Base-by-base conservation (phyloP, 805 yeast genomes). In the Barnettozyma wickerhamii region DNA sequence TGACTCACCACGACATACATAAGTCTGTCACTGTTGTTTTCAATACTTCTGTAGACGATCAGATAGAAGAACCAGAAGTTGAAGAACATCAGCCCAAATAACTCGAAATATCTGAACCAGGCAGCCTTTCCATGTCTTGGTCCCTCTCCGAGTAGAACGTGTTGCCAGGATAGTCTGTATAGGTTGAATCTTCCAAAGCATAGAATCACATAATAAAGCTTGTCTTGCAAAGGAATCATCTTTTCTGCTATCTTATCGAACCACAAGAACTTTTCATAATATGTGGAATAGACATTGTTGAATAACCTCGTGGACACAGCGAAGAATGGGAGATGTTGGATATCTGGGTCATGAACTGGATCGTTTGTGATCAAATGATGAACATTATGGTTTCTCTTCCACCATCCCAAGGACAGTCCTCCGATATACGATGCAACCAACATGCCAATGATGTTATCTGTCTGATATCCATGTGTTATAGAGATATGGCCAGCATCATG, bases 331-430 rank as follows among this genome's bases (percentile, higher is more conserved):
- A 88, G 61, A 63, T 88, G 96, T 62, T 88, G 96, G 57, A 88
- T 89, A 63, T 88, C 96, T 0, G 96, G 96, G 55, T 88, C 96
- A 57, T 89, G 95, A 2, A 84, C 83, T 0, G 96, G 96, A 56
- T 88, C 95, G 60, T 88, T 88, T n/a, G 96, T 84, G 40, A 88
- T 73, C 38, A 88, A 64, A 59, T 88, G 96, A 62, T 88, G 96
- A n/a, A 88, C 95, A 58, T 88, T 88, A 63, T 88, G 96, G 61
- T 85, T 88, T 38, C 90, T 71, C 53, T 88, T 89, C 96, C 96
- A 88, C 96, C 96, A 88, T 2, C 95, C 95, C 17, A 87, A 57
- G 34, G 95, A 84, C 31, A 88, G 68, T 0, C 96, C 96, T n/a
- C 96, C 96, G 38, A 79, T 62, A 68, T 72, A 88, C 47, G 85